A percentile compares a stretch with the other conserved stretches of the same genome.
Conservation (phyloP, 352 stramenopile genomes). For the Pythium apleroticum region DNA sequence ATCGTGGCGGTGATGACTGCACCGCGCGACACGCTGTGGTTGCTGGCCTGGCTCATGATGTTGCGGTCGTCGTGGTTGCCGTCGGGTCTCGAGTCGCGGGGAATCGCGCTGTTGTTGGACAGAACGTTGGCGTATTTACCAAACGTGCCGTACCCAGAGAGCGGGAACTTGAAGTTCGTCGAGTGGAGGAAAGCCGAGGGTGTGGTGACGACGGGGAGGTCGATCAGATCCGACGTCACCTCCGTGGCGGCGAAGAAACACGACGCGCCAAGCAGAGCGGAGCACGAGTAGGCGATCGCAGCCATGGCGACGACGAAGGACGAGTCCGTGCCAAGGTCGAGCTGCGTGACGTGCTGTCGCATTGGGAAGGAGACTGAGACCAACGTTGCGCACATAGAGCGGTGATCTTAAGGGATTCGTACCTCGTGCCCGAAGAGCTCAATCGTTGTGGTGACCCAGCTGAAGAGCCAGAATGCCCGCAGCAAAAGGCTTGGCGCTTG, state of each 20-base stretch:
- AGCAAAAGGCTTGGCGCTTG: conserved; percentile 54
- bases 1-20: conserved; percentile 55
- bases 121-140: conserved; percentile 34
- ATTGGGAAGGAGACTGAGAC: background rate
- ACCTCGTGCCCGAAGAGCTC: conserved; percentile 43
- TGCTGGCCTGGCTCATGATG: conserved; percentile 11
- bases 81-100: background rate
- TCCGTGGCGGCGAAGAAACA: conserved; percentile 49
- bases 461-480: conserved; percentile 60
- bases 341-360: conserved; percentile 18
- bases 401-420: too few relatives aligned
- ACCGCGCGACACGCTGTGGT: conserved; percentile 28
- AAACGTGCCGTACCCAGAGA: conserved; percentile 60
- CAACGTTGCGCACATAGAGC: too few relatives aligned
- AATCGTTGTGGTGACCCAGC: conserved; percentile 51
- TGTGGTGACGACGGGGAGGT: conserved; percentile 44
- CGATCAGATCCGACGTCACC: conserved; percentile 54
- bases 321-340: conserved; percentile 14
- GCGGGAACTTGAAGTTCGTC: conserved; percentile 35
- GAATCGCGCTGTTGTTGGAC: conserved; percentile 6
- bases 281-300: conserved; percentile 41
- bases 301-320: conserved; percentile 28
- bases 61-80: conserved; percentile 6
- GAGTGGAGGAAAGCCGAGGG: conserved; percentile 65
- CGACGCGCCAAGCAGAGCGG: conserved; percentile 46